phyloP scores from a whole-genome alignment of 2,329 filamentous ascomycete genomes.

The Neofusicoccum sp. region DNA sequence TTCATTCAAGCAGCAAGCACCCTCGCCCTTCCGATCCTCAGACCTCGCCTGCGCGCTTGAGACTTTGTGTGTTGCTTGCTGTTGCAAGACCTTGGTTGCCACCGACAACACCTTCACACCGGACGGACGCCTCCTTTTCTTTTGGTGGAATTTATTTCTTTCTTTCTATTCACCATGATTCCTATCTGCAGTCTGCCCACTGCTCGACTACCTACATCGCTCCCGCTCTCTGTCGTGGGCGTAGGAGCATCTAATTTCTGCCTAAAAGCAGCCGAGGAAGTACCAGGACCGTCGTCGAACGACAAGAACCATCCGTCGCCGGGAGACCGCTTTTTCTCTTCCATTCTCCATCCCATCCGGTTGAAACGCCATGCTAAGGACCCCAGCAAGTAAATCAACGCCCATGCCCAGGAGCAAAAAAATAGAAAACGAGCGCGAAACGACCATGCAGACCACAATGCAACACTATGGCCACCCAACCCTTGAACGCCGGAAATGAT shows the following conservation, averaged over 20 bases:
- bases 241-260: background rate
- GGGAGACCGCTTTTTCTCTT: constrained; percentile 13
- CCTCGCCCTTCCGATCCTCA: background rate
- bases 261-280: background rate
- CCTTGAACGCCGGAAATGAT: background rate
- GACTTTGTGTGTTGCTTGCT: too few species aligned
- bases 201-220: background rate
- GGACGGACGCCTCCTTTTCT: background rate
- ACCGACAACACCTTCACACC: background rate
- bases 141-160: background rate
- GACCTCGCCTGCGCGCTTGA: background rate
- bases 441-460: background rate
- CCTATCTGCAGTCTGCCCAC: constrained; percentile 10
- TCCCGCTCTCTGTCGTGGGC: background rate
- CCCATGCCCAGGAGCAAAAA: background rate
- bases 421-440: background rate
- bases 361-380: constrained; percentile 14
- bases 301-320: background rate
- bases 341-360: constrained; percentile 7
- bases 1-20: too few species aligned
- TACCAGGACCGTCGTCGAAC: background rate
- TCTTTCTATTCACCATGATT: background rate
- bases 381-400: background rate
- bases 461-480: background rate
- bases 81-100: background rate